A percentile compares a stretch with the other conserved stretches of the same genome.
Conservation (phyloP, 768 basidiomycete genomes). For the Pulveroboletus sp. region DNA sequence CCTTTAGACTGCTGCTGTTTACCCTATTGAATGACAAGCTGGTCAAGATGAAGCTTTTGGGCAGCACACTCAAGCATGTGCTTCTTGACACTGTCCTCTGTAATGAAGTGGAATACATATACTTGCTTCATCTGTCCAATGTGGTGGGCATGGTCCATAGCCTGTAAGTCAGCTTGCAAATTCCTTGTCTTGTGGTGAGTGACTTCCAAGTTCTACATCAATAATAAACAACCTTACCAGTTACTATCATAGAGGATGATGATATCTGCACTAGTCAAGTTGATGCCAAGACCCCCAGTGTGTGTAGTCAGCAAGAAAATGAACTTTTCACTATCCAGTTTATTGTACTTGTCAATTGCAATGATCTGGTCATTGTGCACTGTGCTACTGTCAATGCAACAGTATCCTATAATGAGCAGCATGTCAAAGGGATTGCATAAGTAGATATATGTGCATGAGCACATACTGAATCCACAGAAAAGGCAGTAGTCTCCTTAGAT, state of each 20-base stretch:
- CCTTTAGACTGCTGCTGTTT: slow-evolving; percentile 78
- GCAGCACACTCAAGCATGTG: slow-evolving; percentile 88
- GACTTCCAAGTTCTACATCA: neutral
- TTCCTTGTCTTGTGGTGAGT: slow-evolving; percentile 55
- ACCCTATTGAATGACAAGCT: slow-evolving; percentile 96
- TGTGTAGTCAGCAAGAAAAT: slow-evolving; percentile 95
- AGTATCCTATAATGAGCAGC: slow-evolving; percentile 61
- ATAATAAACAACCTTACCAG: slow-evolving; percentile 49
- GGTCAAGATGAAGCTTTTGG: slow-evolving; percentile 91
- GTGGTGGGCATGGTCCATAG: slow-evolving; percentile 96
- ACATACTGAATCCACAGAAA: slow-evolving; percentile 82
- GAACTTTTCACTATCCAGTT: slow-evolving; percentile 89
- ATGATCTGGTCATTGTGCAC: slow-evolving; percentile 94
- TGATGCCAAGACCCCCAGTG: slow-evolving; percentile 96
- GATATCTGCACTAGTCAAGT: slow-evolving; percentile 89
- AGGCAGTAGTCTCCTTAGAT: slow-evolving; percentile 96
- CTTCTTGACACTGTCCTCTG: slow-evolving; percentile 84
- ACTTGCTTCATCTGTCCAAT: slow-evolving; percentile 94
- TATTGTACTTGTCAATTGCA: slow-evolving; percentile 97
- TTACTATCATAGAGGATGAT: slow-evolving; percentile 96
- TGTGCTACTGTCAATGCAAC: slow-evolving; percentile 92
- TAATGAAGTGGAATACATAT: slow-evolving; percentile 82
- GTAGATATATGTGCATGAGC: neutral
- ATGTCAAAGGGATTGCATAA: slow-evolving; percentile 2
- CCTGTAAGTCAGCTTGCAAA: slow-evolving; percentile 97